Percentiles rank a stretch among this genome's conserved stretches.
Conservation (phyloP, 768 basidiomycete species). For the Obba rivulosa region DNA sequence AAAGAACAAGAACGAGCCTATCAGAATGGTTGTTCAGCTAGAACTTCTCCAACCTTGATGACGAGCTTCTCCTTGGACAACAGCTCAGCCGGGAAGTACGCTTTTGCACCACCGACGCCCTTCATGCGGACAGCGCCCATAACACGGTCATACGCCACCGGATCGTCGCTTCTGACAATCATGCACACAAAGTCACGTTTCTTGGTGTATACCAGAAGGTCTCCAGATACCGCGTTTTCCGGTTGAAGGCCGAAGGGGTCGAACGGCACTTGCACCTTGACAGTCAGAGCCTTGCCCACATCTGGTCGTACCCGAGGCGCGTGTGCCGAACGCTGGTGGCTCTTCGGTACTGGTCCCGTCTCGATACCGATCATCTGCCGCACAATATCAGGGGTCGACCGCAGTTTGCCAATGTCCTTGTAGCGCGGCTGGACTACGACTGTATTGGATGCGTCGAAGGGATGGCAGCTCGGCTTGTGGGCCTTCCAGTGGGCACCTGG, state of each 20-base stretch:
- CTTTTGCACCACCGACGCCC: slow-evolving; percentile 41
- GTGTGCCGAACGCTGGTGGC: slow-evolving; percentile 12
- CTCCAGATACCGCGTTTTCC: slow-evolving; percentile 10
- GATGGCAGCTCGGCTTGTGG: slow-evolving; percentile 43
- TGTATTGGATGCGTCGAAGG: slow-evolving; percentile 38
- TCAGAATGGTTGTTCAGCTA: slow-evolving; percentile 55
- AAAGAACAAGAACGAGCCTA: background rate
- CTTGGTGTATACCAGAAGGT: slow-evolving; percentile 45
- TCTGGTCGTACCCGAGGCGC: slow-evolving; percentile 17
- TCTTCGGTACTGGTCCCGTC: slow-evolving; percentile 11
- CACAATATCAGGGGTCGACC: slow-evolving; percentile 25
- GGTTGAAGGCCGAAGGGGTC: background rate
- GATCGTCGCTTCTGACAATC: slow-evolving; percentile 28
- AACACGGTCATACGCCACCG: slow-evolving; percentile 36
- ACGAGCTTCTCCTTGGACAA: slow-evolving; percentile 40
- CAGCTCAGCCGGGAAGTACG: slow-evolving; percentile 51
- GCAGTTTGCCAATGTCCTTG: slow-evolving; percentile 7
- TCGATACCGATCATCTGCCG: slow-evolving; percentile 27
- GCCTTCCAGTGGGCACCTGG: slow-evolving; percentile 43
- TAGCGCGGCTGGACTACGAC: slow-evolving; percentile 45
- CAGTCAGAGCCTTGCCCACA: slow-evolving; percentile 35
- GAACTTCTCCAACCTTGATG: slow-evolving; percentile 44
- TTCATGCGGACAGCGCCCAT: slow-evolving; percentile 33
- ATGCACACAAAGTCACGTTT: slow-evolving; percentile 49
- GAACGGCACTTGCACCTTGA: slow-evolving; percentile 51